Percentiles rank a stretch among this genome's conserved stretches.
Conservation (phyloP, 345 rosid species). For the Salix arbutifolia region DNA sequence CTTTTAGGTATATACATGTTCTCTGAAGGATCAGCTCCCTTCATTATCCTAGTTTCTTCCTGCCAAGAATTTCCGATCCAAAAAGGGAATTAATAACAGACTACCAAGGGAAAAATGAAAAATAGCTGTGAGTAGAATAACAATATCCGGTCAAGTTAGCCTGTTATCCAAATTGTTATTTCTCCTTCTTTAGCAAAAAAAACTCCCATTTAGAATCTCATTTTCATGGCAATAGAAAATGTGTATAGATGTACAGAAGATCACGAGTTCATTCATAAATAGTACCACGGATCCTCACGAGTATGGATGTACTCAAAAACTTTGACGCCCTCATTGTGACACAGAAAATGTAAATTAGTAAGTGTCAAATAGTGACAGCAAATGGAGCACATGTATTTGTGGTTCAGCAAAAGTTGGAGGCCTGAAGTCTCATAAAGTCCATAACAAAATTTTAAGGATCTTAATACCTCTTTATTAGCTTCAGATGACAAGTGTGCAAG, state of each 20-base stretch:
- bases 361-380: not conserved
- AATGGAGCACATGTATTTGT: not conserved
- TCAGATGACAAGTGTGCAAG: constrained; percentile 55
- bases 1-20: constrained; percentile 22
- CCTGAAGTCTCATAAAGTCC: not conserved
- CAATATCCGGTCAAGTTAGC: not conserved
- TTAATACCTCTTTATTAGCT: constrained; percentile 38
- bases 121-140: not conserved
- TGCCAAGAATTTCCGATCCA: constrained; percentile 26
- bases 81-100: not conserved
- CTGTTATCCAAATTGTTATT: not conserved
- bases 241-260: not conserved
- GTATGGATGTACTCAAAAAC: not conserved
- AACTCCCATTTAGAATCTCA: not conserved
- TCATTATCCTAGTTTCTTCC: constrained; percentile 40
- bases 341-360: not conserved
- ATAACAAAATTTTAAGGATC: constrained; percentile 1
- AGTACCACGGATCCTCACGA: not conserved
- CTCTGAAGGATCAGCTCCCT: constrained; percentile 22
- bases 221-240: not conserved
- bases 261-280: not conserved
- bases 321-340: not conserved
- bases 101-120: not conserved
- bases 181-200: not conserved
- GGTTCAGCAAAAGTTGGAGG: not conserved